phyloP scores from a whole-genome alignment of 2,329 filamentous ascomycete genomes.

The Trichoderma simmonsii region DNA sequence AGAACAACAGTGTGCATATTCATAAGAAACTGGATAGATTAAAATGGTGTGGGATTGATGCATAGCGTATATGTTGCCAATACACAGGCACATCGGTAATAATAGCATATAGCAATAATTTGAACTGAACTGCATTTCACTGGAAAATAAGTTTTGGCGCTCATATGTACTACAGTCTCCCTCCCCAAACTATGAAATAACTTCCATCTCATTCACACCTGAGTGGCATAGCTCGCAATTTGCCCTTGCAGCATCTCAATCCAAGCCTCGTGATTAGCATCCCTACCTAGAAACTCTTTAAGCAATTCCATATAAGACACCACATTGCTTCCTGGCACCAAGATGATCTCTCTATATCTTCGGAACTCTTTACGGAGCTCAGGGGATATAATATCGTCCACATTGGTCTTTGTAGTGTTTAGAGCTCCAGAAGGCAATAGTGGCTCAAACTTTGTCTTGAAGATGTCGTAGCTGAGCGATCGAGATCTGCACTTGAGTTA shows the following conservation, averaged over 20 bases:
- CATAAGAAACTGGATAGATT: background rate
- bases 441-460: constrained; percentile 61
- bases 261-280: constrained; percentile 66
- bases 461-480: constrained; percentile 57
- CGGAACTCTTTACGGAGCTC: constrained; percentile 68
- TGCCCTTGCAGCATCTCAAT: background rate
- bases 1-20: background rate
- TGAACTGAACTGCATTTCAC: background rate
- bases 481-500: background rate
- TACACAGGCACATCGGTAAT: background rate
- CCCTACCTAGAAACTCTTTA: constrained; percentile 67
- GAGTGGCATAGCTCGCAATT: background rate
- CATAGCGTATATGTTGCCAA: background rate
- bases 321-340: constrained; percentile 67
- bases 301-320: constrained; percentile 69
- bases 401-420: background rate
- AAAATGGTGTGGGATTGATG: background rate
- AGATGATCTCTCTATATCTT: constrained; percentile 69
- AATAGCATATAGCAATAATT: background rate
- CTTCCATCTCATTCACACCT: background rate
- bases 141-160: background rate
- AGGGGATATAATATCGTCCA: constrained; percentile 51
- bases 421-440: constrained; percentile 28
- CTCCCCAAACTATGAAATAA: background rate
- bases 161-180: background rate